Conservation (phyloP, 495 filamentous ascomycete species). For the Talaromyces thailandensis region DNA sequence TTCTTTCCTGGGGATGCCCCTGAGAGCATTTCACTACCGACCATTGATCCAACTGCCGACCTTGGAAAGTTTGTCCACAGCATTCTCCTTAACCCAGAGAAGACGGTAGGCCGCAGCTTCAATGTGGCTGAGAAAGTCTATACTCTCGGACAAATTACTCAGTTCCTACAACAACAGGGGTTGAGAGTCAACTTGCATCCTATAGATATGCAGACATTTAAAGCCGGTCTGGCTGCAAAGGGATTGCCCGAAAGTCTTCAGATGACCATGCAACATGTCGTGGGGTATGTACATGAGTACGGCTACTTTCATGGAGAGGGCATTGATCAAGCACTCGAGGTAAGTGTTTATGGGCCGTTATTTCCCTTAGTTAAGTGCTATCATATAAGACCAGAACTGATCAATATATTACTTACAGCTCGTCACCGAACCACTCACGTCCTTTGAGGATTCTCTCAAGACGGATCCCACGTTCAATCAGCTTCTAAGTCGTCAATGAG, state of each 20-base stretch:
- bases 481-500: neutral
- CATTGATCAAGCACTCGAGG: neutral
- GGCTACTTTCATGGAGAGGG: neutral
- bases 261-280: neutral
- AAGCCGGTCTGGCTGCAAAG: slow-evolving; percentile 1
- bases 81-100: neutral
- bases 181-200: neutral
- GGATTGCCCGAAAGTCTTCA: neutral
- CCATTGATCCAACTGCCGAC: neutral
- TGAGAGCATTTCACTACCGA: neutral
- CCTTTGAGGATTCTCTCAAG: neutral
- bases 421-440: neutral
- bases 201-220: neutral
- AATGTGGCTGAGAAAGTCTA: slow-evolving; percentile 3
- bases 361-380: too few species aligned
- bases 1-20: neutral
- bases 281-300: neutral
- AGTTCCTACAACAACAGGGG: neutral
- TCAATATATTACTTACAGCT: neutral
- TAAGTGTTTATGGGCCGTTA: neutral
- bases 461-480: neutral
- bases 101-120: neutral
- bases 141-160: neutral
- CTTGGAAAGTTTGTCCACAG: neutral
- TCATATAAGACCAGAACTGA: neutral